A percentile compares a stretch with the other conserved stretches of the same genome.
Conservation (phyloP, 768 basidiomycete species). For the Mrakia gelida region DNA sequence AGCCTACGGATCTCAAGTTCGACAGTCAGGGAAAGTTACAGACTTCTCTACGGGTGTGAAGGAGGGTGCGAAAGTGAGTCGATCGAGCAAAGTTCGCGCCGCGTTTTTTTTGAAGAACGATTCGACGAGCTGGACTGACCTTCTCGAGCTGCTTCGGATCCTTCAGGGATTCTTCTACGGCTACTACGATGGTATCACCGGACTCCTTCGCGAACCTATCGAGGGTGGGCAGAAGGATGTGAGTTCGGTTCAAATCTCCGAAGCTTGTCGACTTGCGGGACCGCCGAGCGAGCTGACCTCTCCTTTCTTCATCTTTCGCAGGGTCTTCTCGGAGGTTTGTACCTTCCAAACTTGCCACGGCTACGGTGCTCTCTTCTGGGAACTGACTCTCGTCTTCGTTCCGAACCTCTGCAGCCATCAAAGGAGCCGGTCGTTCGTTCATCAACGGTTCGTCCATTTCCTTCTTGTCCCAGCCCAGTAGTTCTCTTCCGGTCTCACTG, state of each 20-base stretch:
- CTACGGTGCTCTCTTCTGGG: too few relatives aligned
- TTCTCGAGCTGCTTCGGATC: not conserved
- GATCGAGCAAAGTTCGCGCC: too few relatives aligned
- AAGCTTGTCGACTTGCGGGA: too few relatives aligned
- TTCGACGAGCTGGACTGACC: too few relatives aligned
- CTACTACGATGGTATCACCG: conserved; percentile 48
- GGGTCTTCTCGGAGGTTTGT: not conserved
- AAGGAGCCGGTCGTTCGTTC: conserved; percentile 45
- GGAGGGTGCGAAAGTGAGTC: conserved; percentile 52
- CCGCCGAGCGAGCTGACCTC: not conserved
- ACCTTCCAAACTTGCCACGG: not conserved
- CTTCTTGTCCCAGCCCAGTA: not conserved
- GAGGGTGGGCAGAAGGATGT: conserved; percentile 47
- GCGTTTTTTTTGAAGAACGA: not conserved
- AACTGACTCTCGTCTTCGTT: not conserved
- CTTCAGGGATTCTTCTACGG: conserved; percentile 44
- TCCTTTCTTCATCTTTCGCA: not conserved
- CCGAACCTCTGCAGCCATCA: conserved; percentile 37
- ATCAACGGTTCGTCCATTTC: conserved; percentile 35
- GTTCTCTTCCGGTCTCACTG: not conserved
- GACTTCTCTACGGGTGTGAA: conserved; percentile 50
- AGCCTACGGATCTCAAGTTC: conserved; percentile 49
- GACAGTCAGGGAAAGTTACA: conserved; percentile 49
- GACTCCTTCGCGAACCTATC: conserved; percentile 47
- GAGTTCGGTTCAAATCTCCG: not conserved